A percentile compares a stretch with the other conserved stretches of the same genome.
These are phyloP conservation scores for Fistulinella staudtii DNA, from an alignment of 1,284 basidiomycete genomes.

Conservation along the genomic window DNA sequence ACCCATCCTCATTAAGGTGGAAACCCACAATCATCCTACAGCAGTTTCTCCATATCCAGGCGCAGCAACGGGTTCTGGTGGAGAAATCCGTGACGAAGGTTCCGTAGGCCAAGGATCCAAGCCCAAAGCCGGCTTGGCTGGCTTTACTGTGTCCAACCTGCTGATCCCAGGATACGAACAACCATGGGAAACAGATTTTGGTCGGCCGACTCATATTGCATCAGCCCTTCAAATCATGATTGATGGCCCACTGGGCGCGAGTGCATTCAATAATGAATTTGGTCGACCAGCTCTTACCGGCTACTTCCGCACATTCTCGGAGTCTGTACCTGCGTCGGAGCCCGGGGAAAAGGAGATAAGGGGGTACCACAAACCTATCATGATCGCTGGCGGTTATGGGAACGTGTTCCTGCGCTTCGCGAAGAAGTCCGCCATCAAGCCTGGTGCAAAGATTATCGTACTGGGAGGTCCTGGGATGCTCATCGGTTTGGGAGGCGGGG, in stretches of 20 bases:
- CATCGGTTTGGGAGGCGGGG: constrained; percentile 95
- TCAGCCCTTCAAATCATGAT: constrained; percentile 96
- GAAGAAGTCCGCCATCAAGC: constrained; percentile 68
- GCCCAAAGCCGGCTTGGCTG: constrained; percentile 93
- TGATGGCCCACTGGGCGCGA: constrained; percentile 91
- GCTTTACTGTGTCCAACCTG: constrained; percentile 95
- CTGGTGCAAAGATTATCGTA: constrained; percentile 86
- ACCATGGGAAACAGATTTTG: constrained; percentile 92
- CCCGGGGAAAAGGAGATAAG: constrained; percentile 58
- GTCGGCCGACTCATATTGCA: constrained; percentile 88
- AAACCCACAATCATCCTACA: constrained; percentile 99
- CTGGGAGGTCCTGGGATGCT: constrained; percentile 97
- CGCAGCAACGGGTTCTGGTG: constrained; percentile 96
- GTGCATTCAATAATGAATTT: constrained; percentile 99
- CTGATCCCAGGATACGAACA: constrained; percentile 84
- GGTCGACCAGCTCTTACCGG: constrained; percentile 85
- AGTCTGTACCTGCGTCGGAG: constrained; percentile 54
- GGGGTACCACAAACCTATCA: constrained; percentile 99
- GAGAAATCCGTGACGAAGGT: constrained; percentile 98
- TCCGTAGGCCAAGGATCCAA: constrained; percentile 93
- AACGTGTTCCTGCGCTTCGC: constrained; percentile 85
- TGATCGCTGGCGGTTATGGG: constrained; percentile 97
- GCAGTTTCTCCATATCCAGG: constrained; percentile 98
- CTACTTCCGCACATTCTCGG: constrained; percentile 88
- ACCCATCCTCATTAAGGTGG: constrained; percentile 95